Base-by-base conservation (phyloP, 495 filamentous ascomycete genomes). In the Annulohypoxylon nitens region DNA sequence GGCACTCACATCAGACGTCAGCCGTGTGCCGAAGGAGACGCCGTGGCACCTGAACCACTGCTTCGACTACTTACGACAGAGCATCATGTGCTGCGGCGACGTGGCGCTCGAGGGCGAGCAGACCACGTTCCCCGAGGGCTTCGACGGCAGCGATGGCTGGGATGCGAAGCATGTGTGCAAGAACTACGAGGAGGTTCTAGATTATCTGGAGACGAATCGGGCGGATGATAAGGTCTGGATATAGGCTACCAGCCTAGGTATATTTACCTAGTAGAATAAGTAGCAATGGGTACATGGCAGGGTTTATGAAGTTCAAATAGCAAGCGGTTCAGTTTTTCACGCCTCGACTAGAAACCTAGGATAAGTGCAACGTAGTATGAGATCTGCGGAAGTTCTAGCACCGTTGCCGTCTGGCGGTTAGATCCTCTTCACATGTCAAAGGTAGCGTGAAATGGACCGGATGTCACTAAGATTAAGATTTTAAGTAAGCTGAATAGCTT, bases 31-130 rank as follows among this genome's bases (percentile, higher is more conserved):
- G 1, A 48, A 70, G 18, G 81, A 83, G 54, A 79, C 80, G 34
- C 72, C 81, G 3, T 84, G 82, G 82, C 84, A 85, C 25, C 61
- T 85, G 23, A 77, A 64, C 48, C 84, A 86, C 59, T 86, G 84
- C 75, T 83, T 86, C 61, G 83, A 85, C 30, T 86, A 85, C 57
- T 57, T 85, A 58, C 77, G 84, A 12, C 84, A 85, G 73, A 75
- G 78, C 53, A 85, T 86, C 71, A 81, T 85, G 80, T 85, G 84
- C 71, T 74, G 73, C 16, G 83, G 79, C 2, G 84, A 86, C 57
- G 72, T 82, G 55, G 79, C 81, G 0, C 72, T 85, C 8, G 84
- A 85, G 70, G 83, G 83, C 8, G 70, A 82, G 60, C 79, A 85
- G 62, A 82, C 82, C 2, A 81, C 80, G 0, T 84, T 84, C 67